Conservation (phyloP, 768 basidiomycete species). For the Boletellus sp. region DNA sequence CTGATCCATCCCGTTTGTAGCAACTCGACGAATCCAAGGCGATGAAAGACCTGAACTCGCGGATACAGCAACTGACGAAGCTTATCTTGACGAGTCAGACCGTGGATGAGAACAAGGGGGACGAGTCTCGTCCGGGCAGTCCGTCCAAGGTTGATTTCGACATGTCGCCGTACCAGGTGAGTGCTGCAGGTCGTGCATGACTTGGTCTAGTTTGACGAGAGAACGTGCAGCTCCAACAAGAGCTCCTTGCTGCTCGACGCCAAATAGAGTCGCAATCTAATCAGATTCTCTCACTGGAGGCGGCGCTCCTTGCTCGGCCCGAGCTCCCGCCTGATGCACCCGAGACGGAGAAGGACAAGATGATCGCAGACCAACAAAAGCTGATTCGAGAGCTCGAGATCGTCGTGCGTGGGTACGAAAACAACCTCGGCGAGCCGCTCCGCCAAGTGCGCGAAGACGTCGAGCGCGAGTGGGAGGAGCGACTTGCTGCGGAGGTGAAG, state of each 20-base stretch:
- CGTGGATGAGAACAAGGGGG: conserved; percentile 64
- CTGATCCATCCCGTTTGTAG: conserved; percentile 33
- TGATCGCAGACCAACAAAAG: conserved; percentile 69
- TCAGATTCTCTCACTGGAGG: conserved; percentile 82
- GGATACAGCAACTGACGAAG: conserved; percentile 81
- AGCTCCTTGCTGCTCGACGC: conserved; percentile 72
- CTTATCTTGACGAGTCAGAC: conserved; percentile 83
- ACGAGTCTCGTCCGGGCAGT: conserved; percentile 73
- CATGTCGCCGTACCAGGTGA: conserved; percentile 79
- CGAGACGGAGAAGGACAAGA: conserved; percentile 68
- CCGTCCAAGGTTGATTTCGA: conserved; percentile 90
- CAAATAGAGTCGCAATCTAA: conserved; percentile 77
- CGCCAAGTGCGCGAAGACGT: conserved; percentile 67
- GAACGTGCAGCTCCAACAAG: conserved; percentile 69
- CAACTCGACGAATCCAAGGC: conserved; percentile 84
- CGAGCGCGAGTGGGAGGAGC: conserved; percentile 66
- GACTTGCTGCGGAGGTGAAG: conserved; percentile 54
- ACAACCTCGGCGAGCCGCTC: conserved; percentile 66
- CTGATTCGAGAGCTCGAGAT: conserved; percentile 78
- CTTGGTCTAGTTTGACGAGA: background rate
- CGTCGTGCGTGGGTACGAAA: conserved; percentile 66
- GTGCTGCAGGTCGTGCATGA: background rate
- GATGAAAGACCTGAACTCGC: conserved; percentile 75
- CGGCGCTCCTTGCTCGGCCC: conserved; percentile 68
- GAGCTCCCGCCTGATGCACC: conserved; percentile 61